These are phyloP conservation scores for Scheffersomyces titani DNA, from an alignment of 1,139 yeast genomes.

Conservation along the genomic window DNA sequence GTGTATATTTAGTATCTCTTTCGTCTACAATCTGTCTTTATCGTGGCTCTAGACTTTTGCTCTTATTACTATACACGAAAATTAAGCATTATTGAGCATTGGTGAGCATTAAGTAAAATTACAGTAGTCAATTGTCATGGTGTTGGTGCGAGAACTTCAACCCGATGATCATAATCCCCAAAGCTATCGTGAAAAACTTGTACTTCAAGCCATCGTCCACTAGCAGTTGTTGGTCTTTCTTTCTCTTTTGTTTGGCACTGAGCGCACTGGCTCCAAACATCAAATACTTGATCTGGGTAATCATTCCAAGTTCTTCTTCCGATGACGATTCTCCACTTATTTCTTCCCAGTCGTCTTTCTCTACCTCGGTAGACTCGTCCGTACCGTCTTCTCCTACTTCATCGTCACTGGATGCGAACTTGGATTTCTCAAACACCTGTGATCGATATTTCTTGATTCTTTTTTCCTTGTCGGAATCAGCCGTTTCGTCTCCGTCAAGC, in stretches of 20 bases:
- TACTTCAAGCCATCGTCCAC: conserved; percentile 46
- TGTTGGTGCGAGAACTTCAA: conserved; percentile 34
- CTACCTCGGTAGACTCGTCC: conserved; percentile 12
- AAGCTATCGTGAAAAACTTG: conserved; percentile 45
- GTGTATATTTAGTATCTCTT: background rate
- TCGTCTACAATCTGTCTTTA: background rate
- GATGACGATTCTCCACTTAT: conserved; percentile 11
- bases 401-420: conserved; percentile 12
- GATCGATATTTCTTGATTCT: conserved; percentile 37
- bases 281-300: conserved; percentile 37
- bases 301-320: conserved; percentile 28
- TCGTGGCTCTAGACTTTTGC: background rate
- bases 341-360: conserved; percentile 11
- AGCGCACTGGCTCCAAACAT: conserved; percentile 28
- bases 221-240: conserved; percentile 22
- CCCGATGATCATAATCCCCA: conserved; percentile 47
- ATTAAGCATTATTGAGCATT: conserved; percentile 13
- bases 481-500: conserved; percentile 10
- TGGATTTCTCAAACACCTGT: conserved; percentile 28
- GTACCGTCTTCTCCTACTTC: conserved; percentile 18
- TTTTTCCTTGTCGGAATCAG: conserved; percentile 11
- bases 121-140: background rate
- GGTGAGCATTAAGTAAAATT: background rate
- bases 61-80: background rate
- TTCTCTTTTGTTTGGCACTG: conserved; percentile 15